Evolutionary conservation across 495 filamentous ascomycete species (phyloP).

Genomic region (Trypethelium eluteriae): DNA sequence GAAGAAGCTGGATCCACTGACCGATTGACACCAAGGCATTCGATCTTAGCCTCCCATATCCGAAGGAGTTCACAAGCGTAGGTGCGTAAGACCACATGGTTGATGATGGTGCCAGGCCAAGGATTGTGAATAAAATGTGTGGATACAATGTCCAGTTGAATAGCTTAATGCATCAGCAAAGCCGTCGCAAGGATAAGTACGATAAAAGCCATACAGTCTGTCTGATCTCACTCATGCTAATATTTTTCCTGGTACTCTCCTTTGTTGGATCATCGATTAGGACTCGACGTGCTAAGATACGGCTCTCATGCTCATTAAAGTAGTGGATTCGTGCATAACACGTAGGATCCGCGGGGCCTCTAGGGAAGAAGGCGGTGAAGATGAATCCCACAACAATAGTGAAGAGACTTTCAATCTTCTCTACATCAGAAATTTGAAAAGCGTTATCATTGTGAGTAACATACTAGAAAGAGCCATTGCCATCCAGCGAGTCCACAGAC

Average conservation of each 20-base stretch:
- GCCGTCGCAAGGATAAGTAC: not conserved
- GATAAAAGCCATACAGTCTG: conserved; percentile 8
- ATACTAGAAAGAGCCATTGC: conserved; percentile 54
- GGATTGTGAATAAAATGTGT: conserved; percentile 36
- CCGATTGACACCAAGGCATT: conserved; percentile 38
- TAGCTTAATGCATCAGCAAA: conserved; percentile 21
- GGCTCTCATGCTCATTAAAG: conserved; percentile 40
- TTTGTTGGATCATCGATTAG: conserved; percentile 42
- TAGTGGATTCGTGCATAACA: conserved; percentile 26
- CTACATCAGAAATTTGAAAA: too few relatives aligned
- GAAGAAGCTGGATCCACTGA: conserved; percentile 31
- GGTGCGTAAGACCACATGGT: conserved; percentile 39
- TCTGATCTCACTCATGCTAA: conserved; percentile 8
- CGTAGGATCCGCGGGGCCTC: conserved; percentile 6
- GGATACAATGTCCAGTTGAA: conserved; percentile 31
- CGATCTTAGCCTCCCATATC: conserved; percentile 30
- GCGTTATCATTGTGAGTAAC: too few relatives aligned
- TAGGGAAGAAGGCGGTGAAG: conserved; percentile 16
- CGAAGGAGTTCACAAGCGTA: conserved; percentile 32
- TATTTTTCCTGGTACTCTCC: conserved; percentile 12
- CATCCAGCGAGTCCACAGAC: conserved; percentile 46
- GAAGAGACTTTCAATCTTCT: conserved; percentile 45
- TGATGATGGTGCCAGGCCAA: conserved; percentile 36
- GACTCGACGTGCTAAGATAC: conserved; percentile 40
- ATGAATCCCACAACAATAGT: conserved; percentile 43